phyloP scores from a whole-genome alignment of 1,284 basidiomycete species.

The Caloboletus inedulis region DNA sequence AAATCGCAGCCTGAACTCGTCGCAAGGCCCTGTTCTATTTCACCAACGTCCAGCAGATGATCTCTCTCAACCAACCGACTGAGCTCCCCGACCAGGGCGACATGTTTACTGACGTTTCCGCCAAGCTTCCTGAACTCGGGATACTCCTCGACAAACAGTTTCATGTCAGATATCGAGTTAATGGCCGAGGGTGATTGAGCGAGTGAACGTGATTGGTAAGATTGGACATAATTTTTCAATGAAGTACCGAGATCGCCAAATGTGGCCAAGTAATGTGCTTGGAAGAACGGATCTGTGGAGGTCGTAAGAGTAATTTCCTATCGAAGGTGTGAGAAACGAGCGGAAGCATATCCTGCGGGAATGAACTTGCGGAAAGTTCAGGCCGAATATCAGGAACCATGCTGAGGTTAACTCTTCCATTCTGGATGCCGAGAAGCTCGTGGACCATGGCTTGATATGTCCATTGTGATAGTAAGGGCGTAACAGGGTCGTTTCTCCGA shows the following conservation, averaged over 20 bases:
- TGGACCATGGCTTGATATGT: constrained; percentile 99
- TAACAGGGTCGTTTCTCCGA: constrained; percentile 95
- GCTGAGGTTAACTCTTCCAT: constrained; percentile 86
- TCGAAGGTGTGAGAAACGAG: constrained; percentile 11
- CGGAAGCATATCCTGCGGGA: constrained; percentile 6
- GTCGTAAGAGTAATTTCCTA: constrained; percentile 95
- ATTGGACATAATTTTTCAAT: constrained; percentile 91
- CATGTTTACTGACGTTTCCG: constrained; percentile 98
- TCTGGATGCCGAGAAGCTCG: constrained; percentile 90
- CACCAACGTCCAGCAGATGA: constrained; percentile 85
- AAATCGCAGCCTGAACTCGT: constrained; percentile 89
- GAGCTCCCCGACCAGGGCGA: constrained; percentile 93
- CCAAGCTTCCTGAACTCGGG: constrained; percentile 96
- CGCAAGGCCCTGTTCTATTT: constrained; percentile 95
- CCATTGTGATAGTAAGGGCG: constrained; percentile 97
- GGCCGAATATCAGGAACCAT: constrained; percentile 84
- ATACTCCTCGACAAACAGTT: constrained; percentile 97
- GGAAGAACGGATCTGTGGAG: constrained; percentile 93
- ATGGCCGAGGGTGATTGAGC: constrained; percentile 79
- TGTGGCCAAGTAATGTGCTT: constrained; percentile 87
- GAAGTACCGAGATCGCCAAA: constrained; percentile 96
- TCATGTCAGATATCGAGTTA: constrained; percentile 97
- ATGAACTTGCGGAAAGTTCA: constrained; percentile 72
- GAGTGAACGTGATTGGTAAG: constrained; percentile 86
- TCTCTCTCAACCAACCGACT: constrained; percentile 86